These are phyloP conservation scores for Dendrobium chrysotoxum DNA, from an alignment of 106 monocot species.

Conservation along the genomic window DNA sequence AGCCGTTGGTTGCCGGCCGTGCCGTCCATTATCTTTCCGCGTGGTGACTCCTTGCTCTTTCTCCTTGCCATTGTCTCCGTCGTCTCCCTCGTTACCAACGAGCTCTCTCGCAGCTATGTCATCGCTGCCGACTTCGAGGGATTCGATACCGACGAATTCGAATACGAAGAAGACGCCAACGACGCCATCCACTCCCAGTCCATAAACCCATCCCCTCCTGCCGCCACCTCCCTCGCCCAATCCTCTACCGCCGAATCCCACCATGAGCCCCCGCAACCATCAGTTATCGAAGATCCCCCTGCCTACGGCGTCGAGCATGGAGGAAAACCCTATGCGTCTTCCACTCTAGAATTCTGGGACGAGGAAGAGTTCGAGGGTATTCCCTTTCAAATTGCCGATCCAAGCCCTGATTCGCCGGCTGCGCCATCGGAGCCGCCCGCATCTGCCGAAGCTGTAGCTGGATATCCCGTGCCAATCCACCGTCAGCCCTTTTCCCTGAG, in stretches of 20 bases:
- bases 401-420: neutral
- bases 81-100: conserved; percentile 11
- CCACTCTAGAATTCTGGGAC: conserved; percentile 58
- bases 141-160: conserved; percentile 22
- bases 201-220: neutral
- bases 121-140: conserved; percentile 27
- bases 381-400: conserved; percentile 23
- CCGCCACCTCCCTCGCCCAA: conserved; percentile 10
- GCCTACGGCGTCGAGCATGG: conserved; percentile 10
- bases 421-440: neutral
- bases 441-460: neutral
- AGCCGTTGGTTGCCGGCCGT: neutral
- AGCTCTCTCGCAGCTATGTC: conserved; percentile 8
- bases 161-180: conserved; percentile 11
- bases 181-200: neutral
- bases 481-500: conserved; percentile 5
- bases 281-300: conserved; percentile 17
- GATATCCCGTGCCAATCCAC: conserved; percentile 7
- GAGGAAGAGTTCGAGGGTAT: conserved; percentile 99
- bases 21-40: neutral
- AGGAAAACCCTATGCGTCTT: conserved; percentile 11
- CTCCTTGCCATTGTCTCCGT: conserved; percentile 11
- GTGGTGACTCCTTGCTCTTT: conserved; percentile 12
- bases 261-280: conserved; percentile 16
- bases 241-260: conserved; percentile 9